A percentile compares a stretch with the other conserved stretches of the same genome.
Evolutionary conservation across 768 basidiomycete species (phyloP).

Genomic region (Tricholoma saponaceum): DNA sequence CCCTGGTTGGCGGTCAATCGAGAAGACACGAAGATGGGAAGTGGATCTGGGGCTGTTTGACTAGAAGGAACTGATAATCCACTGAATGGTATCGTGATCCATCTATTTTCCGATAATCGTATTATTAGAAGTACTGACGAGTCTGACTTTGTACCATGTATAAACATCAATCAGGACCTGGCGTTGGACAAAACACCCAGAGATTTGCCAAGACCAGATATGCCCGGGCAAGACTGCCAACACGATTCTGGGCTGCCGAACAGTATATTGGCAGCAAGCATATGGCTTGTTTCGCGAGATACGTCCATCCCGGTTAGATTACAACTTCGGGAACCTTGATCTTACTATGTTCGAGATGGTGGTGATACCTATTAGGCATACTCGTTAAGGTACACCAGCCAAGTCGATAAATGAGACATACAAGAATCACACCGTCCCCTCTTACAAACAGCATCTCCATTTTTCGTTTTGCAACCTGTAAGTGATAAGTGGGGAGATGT

Average conservation of each 20-base stretch:
- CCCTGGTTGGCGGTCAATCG: conserved; percentile 21
- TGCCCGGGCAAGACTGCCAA: conserved; percentile 1
- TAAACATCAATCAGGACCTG: neutral
- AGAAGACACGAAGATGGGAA: conserved; percentile 1
- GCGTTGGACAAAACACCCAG: neutral
- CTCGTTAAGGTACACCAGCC: conserved; percentile 6
- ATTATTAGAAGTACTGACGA: neutral
- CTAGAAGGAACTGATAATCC: neutral
- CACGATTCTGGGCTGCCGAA: conserved; percentile 16
- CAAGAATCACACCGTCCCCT: conserved; percentile 95
- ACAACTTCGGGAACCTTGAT: neutral
- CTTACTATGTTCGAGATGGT: conserved; percentile 61
- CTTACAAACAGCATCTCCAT: conserved; percentile 98
- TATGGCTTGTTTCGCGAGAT: neutral
- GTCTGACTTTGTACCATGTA: neutral
- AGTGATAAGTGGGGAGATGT: conserved; percentile 3
- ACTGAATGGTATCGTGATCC: neutral
- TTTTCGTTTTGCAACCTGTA: conserved; percentile 85
- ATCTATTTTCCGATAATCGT: neutral
- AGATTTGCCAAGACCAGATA: conserved; percentile 2
- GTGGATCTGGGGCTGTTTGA: neutral
- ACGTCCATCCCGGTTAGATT: neutral
- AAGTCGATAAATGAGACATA: conserved; percentile 33
- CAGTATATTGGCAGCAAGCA: conserved; percentile 29
- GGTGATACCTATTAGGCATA: conserved; percentile 61